Percentiles rank a stretch among this genome's conserved stretches.
Conservation (phyloP, 768 basidiomycete genomes). For the Trametes gibbosa region DNA sequence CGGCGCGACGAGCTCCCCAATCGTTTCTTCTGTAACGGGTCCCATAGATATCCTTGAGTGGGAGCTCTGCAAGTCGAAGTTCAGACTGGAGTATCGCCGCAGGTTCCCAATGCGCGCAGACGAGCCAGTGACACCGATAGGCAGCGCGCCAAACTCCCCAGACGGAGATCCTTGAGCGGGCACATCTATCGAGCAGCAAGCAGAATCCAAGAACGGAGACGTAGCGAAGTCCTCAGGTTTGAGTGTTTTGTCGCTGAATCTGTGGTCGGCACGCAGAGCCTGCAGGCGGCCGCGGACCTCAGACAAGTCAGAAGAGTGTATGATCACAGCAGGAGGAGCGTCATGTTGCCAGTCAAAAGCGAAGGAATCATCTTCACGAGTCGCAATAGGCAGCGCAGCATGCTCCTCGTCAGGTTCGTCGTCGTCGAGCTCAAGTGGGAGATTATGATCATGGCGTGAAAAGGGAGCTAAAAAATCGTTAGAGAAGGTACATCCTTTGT, state of each 20-base stretch:
- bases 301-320: not conserved
- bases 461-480: conserved; percentile 7
- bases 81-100: conserved; percentile 28
- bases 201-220: not conserved
- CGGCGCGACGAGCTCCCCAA: conserved; percentile 10
- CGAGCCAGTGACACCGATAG: conserved; percentile 1
- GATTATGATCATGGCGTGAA: not conserved
- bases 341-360: not conserved
- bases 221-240: not conserved
- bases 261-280: not conserved
- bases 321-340: too few relatives aligned
- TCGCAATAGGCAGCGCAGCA: not conserved
- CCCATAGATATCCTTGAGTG: conserved; percentile 10
- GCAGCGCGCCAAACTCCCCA: not conserved
- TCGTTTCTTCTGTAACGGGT: not conserved
- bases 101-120: conserved; percentile 14
- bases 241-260: not conserved
- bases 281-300: not conserved
- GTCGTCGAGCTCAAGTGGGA: not conserved
- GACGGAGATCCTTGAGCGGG: not conserved
- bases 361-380: not conserved
- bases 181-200: not conserved
- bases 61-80: conserved; percentile 27
- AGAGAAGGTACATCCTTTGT: not conserved
- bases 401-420: not conserved